These are phyloP conservation scores for Blepharisma japonicum DNA, from an alignment of 73 alveolate genomes.

Conservation along the genomic window DNA sequence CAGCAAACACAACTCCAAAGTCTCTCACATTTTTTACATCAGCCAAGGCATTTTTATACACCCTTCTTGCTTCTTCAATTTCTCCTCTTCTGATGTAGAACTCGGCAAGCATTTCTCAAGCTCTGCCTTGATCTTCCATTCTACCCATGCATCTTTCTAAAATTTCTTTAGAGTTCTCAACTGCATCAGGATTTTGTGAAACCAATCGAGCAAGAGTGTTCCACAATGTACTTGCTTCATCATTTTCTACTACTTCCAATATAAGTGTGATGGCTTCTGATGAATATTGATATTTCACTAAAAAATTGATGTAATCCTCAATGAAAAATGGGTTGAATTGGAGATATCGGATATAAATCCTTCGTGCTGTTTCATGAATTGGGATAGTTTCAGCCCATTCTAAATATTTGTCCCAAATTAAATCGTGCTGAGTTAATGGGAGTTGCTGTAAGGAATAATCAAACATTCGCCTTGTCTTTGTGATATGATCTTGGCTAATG, in stretches of 20 bases:
- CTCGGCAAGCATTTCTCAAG: slow-evolving; percentile 90
- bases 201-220: slow-evolving; percentile 85
- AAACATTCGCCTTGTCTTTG: slow-evolving; percentile 78
- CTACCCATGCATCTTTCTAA: slow-evolving; percentile 83
- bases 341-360: slow-evolving; percentile 74
- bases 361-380: slow-evolving; percentile 40
- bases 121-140: slow-evolving; percentile 91
- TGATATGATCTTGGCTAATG: slow-evolving; percentile 59
- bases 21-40: slow-evolving; percentile 88
- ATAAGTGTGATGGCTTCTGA: slow-evolving; percentile 71
- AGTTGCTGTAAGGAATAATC: slow-evolving; percentile 82
- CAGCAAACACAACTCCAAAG: slow-evolving; percentile 89
- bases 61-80: slow-evolving; percentile 88
- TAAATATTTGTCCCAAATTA: slow-evolving; percentile 81
- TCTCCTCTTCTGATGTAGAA: slow-evolving; percentile 76
- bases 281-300: slow-evolving; percentile 62
- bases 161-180: slow-evolving; percentile 65
- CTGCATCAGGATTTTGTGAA: slow-evolving; percentile 73
- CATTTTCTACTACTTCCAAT: slow-evolving; percentile 82
- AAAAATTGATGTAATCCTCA: slow-evolving; percentile 82
- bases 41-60: slow-evolving; percentile 92
- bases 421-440: slow-evolving; percentile 90
- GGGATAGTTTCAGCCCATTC: slow-evolving; percentile 71
- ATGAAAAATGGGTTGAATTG: slow-evolving; percentile 73
- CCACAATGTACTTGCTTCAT: slow-evolving; percentile 76